Evolutionary conservation across 2,329 filamentous ascomycete genomes (phyloP).

Genomic region (Sclerotinia minor): DNA sequence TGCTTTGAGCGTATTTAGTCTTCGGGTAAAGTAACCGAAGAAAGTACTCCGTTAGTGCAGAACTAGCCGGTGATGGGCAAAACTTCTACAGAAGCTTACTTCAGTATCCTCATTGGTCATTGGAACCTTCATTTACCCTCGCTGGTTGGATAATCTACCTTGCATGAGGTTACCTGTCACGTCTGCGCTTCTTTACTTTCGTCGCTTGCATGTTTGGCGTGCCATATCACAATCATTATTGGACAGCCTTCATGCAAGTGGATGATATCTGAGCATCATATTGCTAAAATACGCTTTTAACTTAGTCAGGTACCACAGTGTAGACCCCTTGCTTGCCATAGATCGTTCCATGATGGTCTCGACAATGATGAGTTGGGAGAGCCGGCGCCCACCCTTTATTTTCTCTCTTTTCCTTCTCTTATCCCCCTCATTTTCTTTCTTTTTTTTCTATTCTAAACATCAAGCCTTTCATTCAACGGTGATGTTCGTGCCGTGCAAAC

Average conservation of each 20-base stretch:
- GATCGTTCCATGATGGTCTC: constrained; percentile 8
- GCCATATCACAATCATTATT: not conserved
- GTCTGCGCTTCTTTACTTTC: not conserved
- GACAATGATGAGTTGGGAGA: not conserved
- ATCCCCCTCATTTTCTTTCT: constrained; percentile 25
- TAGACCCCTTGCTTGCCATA: not conserved
- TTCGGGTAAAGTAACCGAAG: constrained; percentile 1
- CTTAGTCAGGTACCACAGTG: not conserved
- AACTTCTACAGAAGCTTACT: not conserved
- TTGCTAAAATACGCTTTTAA: not conserved
- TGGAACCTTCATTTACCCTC: not conserved
- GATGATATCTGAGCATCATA: constrained; percentile 1
- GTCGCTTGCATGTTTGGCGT: constrained; percentile 10
- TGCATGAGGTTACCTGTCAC: constrained; percentile 11
- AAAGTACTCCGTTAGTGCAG: not conserved
- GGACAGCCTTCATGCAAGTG: not conserved
- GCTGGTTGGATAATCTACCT: not conserved
- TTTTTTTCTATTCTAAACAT: constrained; percentile 28
- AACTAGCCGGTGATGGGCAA: not conserved
- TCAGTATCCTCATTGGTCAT: not conserved
- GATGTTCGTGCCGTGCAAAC: constrained; percentile 38
- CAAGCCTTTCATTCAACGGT: constrained; percentile 30
- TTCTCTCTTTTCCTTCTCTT: constrained; percentile 27
- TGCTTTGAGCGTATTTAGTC: not conserved
- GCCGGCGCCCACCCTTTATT: not conserved